These are phyloP conservation scores for Magnusiomyces paraingens DNA, from an alignment of 1,139 yeast genomes.

Conservation along the genomic window DNA sequence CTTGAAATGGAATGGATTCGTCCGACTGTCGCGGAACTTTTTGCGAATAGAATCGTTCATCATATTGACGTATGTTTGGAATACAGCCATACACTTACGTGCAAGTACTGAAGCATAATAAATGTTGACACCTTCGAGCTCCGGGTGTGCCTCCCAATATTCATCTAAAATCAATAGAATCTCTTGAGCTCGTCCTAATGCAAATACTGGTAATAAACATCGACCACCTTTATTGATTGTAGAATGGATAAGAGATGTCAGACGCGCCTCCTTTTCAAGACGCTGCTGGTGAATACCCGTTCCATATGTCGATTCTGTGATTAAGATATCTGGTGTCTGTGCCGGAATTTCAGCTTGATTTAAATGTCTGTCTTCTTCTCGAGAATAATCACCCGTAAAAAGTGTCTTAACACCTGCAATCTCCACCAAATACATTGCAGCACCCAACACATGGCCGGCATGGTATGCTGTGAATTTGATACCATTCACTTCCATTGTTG, in stretches of 20 bases:
- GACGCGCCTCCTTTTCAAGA: conserved; percentile 69
- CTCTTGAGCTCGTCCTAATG: conserved; percentile 95
- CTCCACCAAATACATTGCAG: conserved; percentile 95
- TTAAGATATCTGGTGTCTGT: conserved; percentile 76
- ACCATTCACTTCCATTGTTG: conserved; percentile 91
- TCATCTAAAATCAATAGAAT: conserved; percentile 82
- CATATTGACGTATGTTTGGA: conserved; percentile 92
- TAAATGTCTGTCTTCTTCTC: conserved; percentile 93
- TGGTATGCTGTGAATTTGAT: conserved; percentile 95
- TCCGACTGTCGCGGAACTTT: conserved; percentile 65
- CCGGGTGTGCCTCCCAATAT: conserved; percentile 83
- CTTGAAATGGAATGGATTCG: conserved; percentile 87
- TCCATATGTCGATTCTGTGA: conserved; percentile 95
- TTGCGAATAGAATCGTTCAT: conserved; percentile 89
- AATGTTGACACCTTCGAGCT: conserved; percentile 72
- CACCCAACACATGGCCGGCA: conserved; percentile 98
- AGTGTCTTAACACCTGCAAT: conserved; percentile 85
- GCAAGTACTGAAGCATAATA: conserved; percentile 93
- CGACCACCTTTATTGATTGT: conserved; percentile 87
- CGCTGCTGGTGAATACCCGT: conserved; percentile 96
- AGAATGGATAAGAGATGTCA: conserved; percentile 76
- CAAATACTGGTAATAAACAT: conserved; percentile 88
- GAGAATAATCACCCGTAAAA: conserved; percentile 93
- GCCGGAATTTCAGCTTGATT: conserved; percentile 96
- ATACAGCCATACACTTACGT: conserved; percentile 93